Evolutionary conservation across 202 grass and related monocot species (phyloP), one percentile per base, ranked within the genome.

Genomic region (Bolboschoenoplectus hybrid): DNA sequence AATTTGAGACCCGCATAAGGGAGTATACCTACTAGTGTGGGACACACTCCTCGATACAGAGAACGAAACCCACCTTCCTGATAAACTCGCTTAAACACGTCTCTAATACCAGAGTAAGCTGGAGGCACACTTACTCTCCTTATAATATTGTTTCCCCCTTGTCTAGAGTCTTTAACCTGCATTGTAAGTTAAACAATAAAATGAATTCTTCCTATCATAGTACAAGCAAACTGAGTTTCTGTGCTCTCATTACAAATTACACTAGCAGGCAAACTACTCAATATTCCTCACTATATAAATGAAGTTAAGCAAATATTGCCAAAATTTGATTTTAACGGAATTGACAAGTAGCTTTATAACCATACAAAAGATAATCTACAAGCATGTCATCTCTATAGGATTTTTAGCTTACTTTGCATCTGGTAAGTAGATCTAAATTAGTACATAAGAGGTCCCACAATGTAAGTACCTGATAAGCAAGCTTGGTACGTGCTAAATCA

Each of bases 1-100:
- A 98, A 98, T 81, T 98, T 98, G 61, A 98, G 91, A 89, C 95
- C 95, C 88, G 95, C 95, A 82, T 95, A 98, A 52, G 95, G 95
- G 91, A 98, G 91, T 91, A 98, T 95, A 38, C 93, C 93, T 65
- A 98, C 89, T 53, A 95, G 90, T 0, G 95, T 98, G 70, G 95
- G 93, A 82, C 93, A 90, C 94, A 98, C 95, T 85, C 93, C 95
- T 72, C 95, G 93, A 84, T 95, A 98, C 9, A 98, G 88, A 88
- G 95, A 89, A 57, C 93, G 88, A 5, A 85, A 57, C 76, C 95
- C 95, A 91, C 93, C 95, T 90, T 95, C 93, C 55, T 78, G 81
- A 63, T 98, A 98, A 82, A 98, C 95, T 67, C 87, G 45, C 88
- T 80, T 92, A 86, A 98, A 98, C 17, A 98, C 95, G 85, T 97